These are phyloP conservation scores for Neoascochyta sp. DNA, from an alignment of 2,329 filamentous ascomycete genomes.

Conservation along the genomic window DNA sequence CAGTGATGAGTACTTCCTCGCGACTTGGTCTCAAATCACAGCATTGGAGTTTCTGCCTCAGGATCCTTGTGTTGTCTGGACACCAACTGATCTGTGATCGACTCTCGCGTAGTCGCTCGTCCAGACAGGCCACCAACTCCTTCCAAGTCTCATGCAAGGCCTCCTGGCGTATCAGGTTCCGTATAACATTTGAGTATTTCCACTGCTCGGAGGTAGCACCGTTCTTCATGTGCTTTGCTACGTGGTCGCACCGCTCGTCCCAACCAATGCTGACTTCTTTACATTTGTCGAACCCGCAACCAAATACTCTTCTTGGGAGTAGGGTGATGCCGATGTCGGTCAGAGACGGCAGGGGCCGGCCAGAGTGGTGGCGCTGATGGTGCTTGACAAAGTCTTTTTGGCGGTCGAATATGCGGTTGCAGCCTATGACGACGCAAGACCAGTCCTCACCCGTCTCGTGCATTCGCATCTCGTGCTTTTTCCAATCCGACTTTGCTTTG, in stretches of 20 bases:
- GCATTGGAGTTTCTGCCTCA: constrained; percentile 39
- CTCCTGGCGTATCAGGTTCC: constrained; percentile 38
- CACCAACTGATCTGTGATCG: constrained; percentile 40
- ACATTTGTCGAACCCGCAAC: constrained; percentile 40
- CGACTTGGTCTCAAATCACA: constrained; percentile 36
- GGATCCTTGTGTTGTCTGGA: constrained; percentile 34
- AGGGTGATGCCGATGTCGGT: constrained; percentile 35
- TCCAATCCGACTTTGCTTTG: constrained; percentile 41
- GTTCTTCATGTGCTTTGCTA: constrained; percentile 40
- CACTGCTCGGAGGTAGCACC: constrained; percentile 33
- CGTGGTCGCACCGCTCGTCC: constrained; percentile 39
- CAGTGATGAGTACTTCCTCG: constrained; percentile 37
- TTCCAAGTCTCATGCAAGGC: constrained; percentile 38
- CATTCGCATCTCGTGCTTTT: constrained; percentile 40
- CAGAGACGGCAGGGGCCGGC: constrained; percentile 32
- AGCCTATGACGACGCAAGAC: constrained; percentile 34
- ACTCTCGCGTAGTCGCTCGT: constrained; percentile 31
- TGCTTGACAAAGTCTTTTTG: constrained; percentile 39
- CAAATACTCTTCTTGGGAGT: constrained; percentile 33
- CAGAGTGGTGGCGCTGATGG: constrained; percentile 37
- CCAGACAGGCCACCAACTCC: constrained; percentile 30
- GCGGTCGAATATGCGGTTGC: constrained; percentile 35
- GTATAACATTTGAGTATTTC: constrained; percentile 40
- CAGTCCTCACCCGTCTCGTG: constrained; percentile 41
- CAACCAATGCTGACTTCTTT: constrained; percentile 40